Percentiles rank a stretch among this genome's conserved stretches.
Evolutionary conservation across 257 asterid genomes (phyloP).

Genomic region (Orobanche coerulescens): DNA sequence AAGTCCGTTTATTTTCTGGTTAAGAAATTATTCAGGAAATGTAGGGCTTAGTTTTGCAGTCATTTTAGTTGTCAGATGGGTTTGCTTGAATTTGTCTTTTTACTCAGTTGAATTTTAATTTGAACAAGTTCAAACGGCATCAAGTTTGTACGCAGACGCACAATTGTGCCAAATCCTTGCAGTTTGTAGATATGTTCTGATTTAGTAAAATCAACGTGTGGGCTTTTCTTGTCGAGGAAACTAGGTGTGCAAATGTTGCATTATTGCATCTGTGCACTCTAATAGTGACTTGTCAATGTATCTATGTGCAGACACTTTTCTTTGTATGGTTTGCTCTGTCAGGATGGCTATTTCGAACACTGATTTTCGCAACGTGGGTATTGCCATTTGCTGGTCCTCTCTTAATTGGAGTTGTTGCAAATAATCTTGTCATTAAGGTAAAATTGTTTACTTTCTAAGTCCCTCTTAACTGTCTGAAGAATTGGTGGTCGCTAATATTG

Average conservation of each 20-base stretch:
- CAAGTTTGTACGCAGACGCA: not conserved
- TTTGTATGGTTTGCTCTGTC: constrained; percentile 97
- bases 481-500: not conserved
- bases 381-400: constrained; percentile 98
- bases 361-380: constrained; percentile 78
- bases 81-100: too few relatives aligned
- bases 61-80: too few relatives aligned
- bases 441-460: not conserved
- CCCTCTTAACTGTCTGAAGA: not conserved
- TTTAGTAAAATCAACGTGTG: not conserved
- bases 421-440: constrained; percentile 92
- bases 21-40: constrained; percentile 2
- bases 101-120: not conserved
- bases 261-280: constrained; percentile 11
- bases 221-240: constrained; percentile 6
- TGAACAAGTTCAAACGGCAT: not conserved
- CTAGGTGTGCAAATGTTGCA: constrained; percentile 10
- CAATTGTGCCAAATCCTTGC: not conserved
- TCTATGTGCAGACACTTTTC: constrained; percentile 68
- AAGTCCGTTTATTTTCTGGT: not conserved
- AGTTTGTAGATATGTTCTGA: not conserved
- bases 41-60: constrained; percentile 6
- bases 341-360: constrained; percentile 85
- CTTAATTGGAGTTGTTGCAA: constrained; percentile 73
- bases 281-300: constrained; percentile 6